Percentiles rank a stretch among this genome's conserved stretches.
Conservation (phyloP, 2,329 filamentous ascomycete genomes). For the Daldinia eschscholtzii region DNA sequence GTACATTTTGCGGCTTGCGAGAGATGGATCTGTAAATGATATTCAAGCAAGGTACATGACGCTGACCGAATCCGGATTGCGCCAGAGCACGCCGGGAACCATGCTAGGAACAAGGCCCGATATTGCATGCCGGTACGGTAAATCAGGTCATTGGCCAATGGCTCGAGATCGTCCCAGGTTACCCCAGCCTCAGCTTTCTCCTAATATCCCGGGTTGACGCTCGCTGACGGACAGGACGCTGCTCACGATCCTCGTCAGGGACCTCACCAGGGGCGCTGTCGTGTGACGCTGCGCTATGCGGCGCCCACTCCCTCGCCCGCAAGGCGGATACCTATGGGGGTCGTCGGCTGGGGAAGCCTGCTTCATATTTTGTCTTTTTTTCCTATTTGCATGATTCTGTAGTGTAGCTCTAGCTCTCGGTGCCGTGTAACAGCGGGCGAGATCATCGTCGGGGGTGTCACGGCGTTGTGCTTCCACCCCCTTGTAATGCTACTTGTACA, state of each 20-base stretch:
- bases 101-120: constrained; percentile 47
- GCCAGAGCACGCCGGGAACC: constrained; percentile 39
- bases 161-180: constrained; percentile 49
- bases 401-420: constrained; percentile 31
- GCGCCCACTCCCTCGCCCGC: constrained; percentile 21
- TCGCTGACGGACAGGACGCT: constrained; percentile 25
- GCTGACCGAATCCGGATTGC: constrained; percentile 45
- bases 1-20: constrained; percentile 31
- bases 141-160: constrained; percentile 52
- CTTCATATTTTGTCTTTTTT: constrained; percentile 27
- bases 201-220: constrained; percentile 33
- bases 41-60: constrained; percentile 38
- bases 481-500: constrained; percentile 26
- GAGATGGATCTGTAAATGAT: constrained; percentile 38
- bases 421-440: constrained; percentile 40
- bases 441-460: constrained; percentile 38
- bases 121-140: constrained; percentile 48
- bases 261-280: constrained; percentile 37
- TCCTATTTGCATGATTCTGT: constrained; percentile 40
- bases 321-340: constrained; percentile 28
- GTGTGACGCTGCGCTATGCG: constrained; percentile 38
- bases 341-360: constrained; percentile 22
- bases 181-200: constrained; percentile 47
- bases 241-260: constrained; percentile 37
- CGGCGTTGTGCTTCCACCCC: constrained; percentile 15